phyloP scores from a whole-genome alignment of 495 filamentous ascomycete species.

The Penicillium atrosanguineum region DNA sequence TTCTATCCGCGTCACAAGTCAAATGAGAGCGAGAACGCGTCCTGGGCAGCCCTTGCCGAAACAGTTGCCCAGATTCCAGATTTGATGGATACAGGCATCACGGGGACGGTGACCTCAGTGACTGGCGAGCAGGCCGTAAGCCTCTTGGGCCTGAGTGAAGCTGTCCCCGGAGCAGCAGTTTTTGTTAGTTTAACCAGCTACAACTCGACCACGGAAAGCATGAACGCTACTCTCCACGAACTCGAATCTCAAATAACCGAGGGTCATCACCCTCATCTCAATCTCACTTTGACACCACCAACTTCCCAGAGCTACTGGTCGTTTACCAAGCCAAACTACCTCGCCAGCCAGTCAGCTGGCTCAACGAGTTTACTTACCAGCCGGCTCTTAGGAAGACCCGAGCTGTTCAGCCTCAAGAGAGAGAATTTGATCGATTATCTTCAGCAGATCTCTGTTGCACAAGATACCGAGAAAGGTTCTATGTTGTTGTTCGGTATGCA shows the following conservation, averaged over 20 bases:
- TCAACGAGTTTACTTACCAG: not conserved
- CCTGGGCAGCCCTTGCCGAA: slow-evolving; percentile 42
- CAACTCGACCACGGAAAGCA: not conserved
- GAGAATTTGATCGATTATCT: no score
- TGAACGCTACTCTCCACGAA: not conserved
- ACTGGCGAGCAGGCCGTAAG: no score
- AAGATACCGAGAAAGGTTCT: not conserved
- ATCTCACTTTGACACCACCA: not conserved
- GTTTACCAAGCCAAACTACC: not conserved
- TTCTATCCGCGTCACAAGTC: slow-evolving; percentile 30
- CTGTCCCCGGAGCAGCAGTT: no score
- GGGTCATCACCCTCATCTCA: not conserved
- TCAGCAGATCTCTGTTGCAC: no score
- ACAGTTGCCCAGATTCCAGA: slow-evolving; percentile 40
- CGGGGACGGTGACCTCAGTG: slow-evolving; percentile 3
- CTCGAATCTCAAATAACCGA: not conserved
- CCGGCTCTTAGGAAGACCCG: not conserved
- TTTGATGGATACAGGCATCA: slow-evolving; percentile 29
- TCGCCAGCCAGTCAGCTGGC: not conserved
- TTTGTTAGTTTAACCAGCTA: not conserved
- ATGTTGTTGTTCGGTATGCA: slow-evolving; percentile 23
- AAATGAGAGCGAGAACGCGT: slow-evolving; percentile 25
- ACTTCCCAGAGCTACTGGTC: not conserved
- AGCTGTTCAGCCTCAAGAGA: no score
- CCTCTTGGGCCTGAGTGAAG: no score